phyloP scores from a whole-genome alignment of 192 early-diverging fungal genomes.

The Linnemannia zychae region DNA sequence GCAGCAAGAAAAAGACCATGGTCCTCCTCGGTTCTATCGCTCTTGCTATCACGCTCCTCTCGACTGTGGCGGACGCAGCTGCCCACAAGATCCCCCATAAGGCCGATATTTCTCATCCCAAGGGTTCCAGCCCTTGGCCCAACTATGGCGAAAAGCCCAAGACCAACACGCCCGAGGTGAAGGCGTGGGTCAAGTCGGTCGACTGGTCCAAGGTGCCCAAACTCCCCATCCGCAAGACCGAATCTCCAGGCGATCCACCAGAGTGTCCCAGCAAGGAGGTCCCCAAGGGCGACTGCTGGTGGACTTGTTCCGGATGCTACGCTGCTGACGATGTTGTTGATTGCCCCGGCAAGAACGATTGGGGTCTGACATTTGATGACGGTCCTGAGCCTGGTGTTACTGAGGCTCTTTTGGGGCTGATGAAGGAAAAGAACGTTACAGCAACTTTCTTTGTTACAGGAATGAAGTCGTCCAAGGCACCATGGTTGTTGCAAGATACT shows the following conservation, averaged over 20 bases:
- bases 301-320: conserved; percentile 60
- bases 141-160: conserved; percentile 33
- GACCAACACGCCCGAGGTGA: conserved; percentile 56
- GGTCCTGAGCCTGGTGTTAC: conserved; percentile 57
- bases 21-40: conserved; percentile 25
- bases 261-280: conserved; percentile 27
- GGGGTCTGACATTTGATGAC: conserved; percentile 68
- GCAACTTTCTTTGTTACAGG: conserved; percentile 70
- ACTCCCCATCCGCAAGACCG: conserved; percentile 53
- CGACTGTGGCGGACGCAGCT: conserved; percentile 1
- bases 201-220: conserved; percentile 57
- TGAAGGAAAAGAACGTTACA: conserved; percentile 61
- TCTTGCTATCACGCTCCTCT: conserved; percentile 6
- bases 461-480: conserved; percentile 49
- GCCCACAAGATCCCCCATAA: conserved; percentile 16
- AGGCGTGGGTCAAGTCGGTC: conserved; percentile 59
- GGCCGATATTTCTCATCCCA: conserved; percentile 32
- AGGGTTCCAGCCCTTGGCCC: conserved; percentile 40
- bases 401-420: conserved; percentile 51
- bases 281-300: conserved; percentile 57
- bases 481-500: conserved; percentile 45
- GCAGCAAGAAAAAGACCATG: conserved; percentile 10
- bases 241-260: conserved; percentile 39
- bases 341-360: conserved; percentile 62
- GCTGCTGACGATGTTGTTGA: conserved; percentile 57